phyloP scores from a whole-genome alignment of 2,329 filamentous ascomycete genomes.

The Dothideomycetidae sp. region DNA sequence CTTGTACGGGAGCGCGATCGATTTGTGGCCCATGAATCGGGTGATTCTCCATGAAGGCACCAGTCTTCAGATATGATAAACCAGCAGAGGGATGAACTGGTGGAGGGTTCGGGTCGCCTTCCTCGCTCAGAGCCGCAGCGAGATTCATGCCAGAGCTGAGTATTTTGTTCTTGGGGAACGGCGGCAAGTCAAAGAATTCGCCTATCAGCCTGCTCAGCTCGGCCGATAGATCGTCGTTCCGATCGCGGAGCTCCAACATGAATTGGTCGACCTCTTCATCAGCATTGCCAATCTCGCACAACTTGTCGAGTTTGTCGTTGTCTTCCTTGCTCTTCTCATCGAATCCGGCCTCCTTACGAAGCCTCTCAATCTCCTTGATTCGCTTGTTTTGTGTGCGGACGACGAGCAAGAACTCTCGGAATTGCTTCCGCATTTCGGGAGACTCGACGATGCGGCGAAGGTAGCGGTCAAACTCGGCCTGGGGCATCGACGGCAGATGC shows the following conservation, averaged over 20 bases:
- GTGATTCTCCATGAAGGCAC: conserved; percentile 43
- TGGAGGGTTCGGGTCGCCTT: conserved; percentile 29
- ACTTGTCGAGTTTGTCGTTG: conserved; percentile 7
- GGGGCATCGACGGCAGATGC: conserved; percentile 42
- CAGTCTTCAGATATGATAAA: conserved; percentile 45
- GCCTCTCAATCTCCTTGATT: conserved; percentile 2
- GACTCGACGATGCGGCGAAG: conserved; percentile 29
- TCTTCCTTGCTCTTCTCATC: conserved; percentile 7
- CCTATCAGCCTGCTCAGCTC: conserved; percentile 39
- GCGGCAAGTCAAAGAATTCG: conserved; percentile 43
- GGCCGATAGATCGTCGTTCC: conserved; percentile 32
- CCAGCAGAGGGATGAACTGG: conserved; percentile 53
- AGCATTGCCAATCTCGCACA: conserved; percentile 1
- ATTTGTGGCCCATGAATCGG: conserved; percentile 46
- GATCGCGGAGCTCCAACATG: conserved; percentile 29
- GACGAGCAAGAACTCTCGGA: conserved; percentile 17
- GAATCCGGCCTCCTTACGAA: conserved; percentile 10
- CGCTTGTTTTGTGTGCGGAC: conserved; percentile 13
- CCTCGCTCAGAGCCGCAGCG: not conserved
- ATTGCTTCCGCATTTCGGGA: conserved; percentile 19
- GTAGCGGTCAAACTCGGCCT: conserved; percentile 41
- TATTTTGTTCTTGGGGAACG: conserved; percentile 22
- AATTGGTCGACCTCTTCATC: conserved; percentile 9
- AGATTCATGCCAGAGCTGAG: not conserved
- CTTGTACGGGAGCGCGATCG: conserved; percentile 37